Conservation (phyloP, 306 rosid genomes). For the Ormosia emarginata region DNA sequence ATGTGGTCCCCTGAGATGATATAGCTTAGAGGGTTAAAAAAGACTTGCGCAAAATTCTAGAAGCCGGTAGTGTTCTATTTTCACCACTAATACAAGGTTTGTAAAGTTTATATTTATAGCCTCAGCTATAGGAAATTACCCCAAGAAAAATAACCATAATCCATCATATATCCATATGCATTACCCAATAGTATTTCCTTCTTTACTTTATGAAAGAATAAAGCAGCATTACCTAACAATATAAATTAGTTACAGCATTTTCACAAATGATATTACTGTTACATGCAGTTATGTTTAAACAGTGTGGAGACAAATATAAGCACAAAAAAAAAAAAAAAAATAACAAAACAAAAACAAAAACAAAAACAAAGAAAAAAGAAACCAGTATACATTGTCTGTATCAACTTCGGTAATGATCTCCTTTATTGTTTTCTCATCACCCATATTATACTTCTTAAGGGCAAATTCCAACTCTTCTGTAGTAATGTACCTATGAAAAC, state of each 20-base stretch:
- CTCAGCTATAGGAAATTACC: background rate
- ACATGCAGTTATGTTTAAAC: background rate
- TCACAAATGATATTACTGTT: background rate
- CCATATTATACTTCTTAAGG: slow-evolving; percentile 89
- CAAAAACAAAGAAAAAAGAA: background rate
- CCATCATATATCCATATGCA: background rate
- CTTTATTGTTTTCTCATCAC: slow-evolving; percentile 87
- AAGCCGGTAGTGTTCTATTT: background rate
- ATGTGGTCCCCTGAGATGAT: background rate
- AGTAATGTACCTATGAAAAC: slow-evolving; percentile 64
- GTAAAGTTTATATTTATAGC: background rate
- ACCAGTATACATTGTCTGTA: slow-evolving; percentile 61
- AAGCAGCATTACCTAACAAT: background rate
- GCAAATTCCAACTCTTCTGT: slow-evolving; percentile 86
- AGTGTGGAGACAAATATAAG: background rate
- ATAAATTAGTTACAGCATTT: background rate
- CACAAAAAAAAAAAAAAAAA: background rate
- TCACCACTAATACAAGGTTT: background rate
- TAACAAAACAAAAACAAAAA: background rate
- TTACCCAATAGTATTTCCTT: background rate
- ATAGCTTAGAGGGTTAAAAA: background rate
- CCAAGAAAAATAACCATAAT: background rate
- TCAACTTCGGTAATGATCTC: slow-evolving; percentile 96
- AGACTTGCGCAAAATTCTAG: background rate
- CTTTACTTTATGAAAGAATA: background rate